These are phyloP conservation scores for Schizosaccharomyces versatilis DNA, from an alignment of 1,139 yeast genomes.

Conservation along the genomic window DNA sequence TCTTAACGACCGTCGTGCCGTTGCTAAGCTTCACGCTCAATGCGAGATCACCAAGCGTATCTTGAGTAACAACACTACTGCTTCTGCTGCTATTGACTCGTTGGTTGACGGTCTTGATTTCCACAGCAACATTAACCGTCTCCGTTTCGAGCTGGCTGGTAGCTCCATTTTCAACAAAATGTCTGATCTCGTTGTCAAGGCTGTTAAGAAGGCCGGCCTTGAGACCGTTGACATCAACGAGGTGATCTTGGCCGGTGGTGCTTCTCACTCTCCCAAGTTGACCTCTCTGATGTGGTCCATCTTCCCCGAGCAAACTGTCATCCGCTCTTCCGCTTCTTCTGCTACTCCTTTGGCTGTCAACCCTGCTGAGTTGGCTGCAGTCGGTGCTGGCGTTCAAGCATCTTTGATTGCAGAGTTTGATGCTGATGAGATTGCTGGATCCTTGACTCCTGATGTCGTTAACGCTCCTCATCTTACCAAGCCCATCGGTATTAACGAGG, in stretches of 20 bases:
- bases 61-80: conserved; percentile 66
- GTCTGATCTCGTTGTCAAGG: conserved; percentile 52
- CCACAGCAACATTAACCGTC: conserved; percentile 80
- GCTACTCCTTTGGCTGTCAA: conserved; percentile 39
- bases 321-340: conserved; percentile 58
- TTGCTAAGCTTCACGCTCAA: conserved; percentile 74
- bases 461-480: conserved; percentile 72
- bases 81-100: conserved; percentile 86
- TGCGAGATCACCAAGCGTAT: conserved; percentile 77
- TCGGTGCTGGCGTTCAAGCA: conserved; percentile 97
- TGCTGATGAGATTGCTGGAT: conserved; percentile 65
- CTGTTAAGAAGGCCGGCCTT: conserved; percentile 59
- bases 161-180: conserved; percentile 58
- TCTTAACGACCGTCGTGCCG: conserved; percentile 45
- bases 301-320: conserved; percentile 61
- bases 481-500: conserved; percentile 66
- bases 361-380: conserved; percentile 75
- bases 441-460: conserved; percentile 64
- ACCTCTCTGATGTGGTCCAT: conserved; percentile 48
- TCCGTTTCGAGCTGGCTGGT: conserved; percentile 76
- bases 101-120: conserved; percentile 84
- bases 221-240: conserved; percentile 77
- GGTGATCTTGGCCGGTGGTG: conserved; percentile 83
- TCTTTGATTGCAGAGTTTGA: conserved; percentile 67
- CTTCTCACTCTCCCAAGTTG: conserved; percentile 78